phyloP scores from a whole-genome alignment of 352 stramenopile genomes.

The Phytophthora pinifolia region DNA sequence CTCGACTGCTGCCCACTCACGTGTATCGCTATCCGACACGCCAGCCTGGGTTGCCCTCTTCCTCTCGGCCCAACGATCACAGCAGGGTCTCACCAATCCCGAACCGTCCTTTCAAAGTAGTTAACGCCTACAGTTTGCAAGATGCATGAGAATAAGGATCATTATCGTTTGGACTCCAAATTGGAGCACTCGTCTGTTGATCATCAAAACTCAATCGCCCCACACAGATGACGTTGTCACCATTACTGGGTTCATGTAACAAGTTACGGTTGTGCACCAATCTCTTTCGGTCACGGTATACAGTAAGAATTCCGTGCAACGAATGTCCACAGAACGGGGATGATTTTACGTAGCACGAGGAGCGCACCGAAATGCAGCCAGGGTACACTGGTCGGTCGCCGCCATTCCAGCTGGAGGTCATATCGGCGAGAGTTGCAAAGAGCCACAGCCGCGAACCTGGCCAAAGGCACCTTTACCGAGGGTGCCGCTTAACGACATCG shows the following conservation, averaged over 20 bases:
- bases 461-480: slow-evolving; percentile 22
- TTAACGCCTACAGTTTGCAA: slow-evolving; percentile 2
- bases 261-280: too few species aligned
- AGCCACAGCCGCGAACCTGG: not conserved
- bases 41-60: slow-evolving; percentile 16
- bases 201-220: too few species aligned
- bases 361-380: slow-evolving; percentile 14
- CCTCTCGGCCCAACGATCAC: slow-evolving; percentile 5
- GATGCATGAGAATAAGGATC: not conserved
- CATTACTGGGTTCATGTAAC: too few species aligned
- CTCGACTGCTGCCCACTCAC: slow-evolving; percentile 2
- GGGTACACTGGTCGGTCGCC: slow-evolving; percentile 16
- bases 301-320: too few species aligned
- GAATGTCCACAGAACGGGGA: too few species aligned
- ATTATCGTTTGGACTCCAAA: too few species aligned
- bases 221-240: too few species aligned
- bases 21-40: slow-evolving; percentile 5
- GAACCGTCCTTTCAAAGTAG: slow-evolving; percentile 21
- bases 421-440: not conserved
- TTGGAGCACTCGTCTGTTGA: too few species aligned
- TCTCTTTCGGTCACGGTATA: too few species aligned
- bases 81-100: not conserved
- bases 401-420: slow-evolving; percentile 11
- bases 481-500: slow-evolving; percentile 12
- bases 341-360: too few species aligned